A percentile compares a stretch with the other conserved stretches of the same genome.
Evolutionary conservation across 2,329 filamentous ascomycete species (phyloP).

Genomic region (Trichoderma simmonsii): DNA sequence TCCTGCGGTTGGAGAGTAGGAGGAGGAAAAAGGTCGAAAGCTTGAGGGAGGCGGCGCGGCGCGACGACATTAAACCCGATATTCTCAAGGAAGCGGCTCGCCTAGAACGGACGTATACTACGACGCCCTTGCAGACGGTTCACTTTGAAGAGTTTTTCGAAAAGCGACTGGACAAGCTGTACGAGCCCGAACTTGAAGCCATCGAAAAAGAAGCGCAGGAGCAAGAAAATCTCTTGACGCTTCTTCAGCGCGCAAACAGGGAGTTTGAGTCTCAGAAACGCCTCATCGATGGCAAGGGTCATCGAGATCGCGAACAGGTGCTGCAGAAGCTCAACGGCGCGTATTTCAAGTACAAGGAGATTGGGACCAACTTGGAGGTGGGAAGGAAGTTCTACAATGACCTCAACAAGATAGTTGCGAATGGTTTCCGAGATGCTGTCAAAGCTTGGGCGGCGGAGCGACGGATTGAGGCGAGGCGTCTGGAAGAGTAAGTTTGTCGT

Average conservation of each 20-base stretch:
- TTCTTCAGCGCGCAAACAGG: slow-evolving; percentile 71
- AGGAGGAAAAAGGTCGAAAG: slow-evolving; percentile 76
- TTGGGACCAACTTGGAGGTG: slow-evolving; percentile 85
- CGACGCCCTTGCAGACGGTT: slow-evolving; percentile 77
- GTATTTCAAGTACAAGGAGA: slow-evolving; percentile 95
- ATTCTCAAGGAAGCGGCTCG: slow-evolving; percentile 80
- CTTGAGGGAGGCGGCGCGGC: slow-evolving; percentile 72
- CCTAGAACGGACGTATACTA: slow-evolving; percentile 80
- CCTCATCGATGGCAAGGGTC: slow-evolving; percentile 57
- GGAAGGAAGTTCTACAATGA: slow-evolving; percentile 98
- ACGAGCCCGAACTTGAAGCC: slow-evolving; percentile 72
- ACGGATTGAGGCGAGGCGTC: slow-evolving; percentile 71
- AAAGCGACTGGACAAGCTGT: slow-evolving; percentile 68
- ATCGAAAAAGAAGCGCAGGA: slow-evolving; percentile 70
- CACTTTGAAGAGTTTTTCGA: slow-evolving; percentile 94
- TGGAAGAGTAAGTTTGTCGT: slow-evolving; percentile 63
- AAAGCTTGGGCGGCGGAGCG: slow-evolving; percentile 77
- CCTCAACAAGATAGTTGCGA: slow-evolving; percentile 77
- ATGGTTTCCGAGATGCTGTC: slow-evolving; percentile 73
- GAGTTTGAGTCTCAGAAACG: slow-evolving; percentile 73
- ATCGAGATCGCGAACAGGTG: slow-evolving; percentile 76
- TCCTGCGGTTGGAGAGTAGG: slow-evolving; percentile 76
- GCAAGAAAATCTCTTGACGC: slow-evolving; percentile 67
- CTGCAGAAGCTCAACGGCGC: slow-evolving; percentile 86
- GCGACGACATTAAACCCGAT: slow-evolving; percentile 84